phyloP scores from a whole-genome alignment of 2,329 filamentous ascomycete genomes.

The Epicoccum sorghinum region DNA sequence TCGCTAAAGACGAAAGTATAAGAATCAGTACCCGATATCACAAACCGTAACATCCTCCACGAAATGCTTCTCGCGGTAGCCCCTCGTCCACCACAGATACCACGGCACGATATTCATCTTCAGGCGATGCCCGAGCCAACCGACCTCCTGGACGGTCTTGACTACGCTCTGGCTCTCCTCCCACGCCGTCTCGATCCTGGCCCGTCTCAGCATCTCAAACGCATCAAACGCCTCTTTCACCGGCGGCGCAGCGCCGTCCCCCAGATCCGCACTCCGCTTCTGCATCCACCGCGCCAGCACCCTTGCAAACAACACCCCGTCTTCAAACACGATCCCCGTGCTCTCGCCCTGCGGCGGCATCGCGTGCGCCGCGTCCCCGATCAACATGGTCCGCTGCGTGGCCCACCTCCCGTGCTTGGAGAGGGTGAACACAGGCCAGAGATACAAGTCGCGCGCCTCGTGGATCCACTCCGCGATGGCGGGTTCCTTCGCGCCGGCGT shows the following conservation, averaged over 20 bases:
- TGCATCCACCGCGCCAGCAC: conserved; percentile 53
- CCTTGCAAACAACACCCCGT: conserved; percentile 57
- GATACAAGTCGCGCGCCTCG: conserved; percentile 51
- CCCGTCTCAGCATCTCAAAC: conserved; percentile 54
- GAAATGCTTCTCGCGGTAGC: conserved; percentile 52
- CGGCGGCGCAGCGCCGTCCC: conserved; percentile 28
- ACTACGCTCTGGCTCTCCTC: conserved; percentile 55
- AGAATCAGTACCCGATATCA: conserved; percentile 26
- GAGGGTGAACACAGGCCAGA: conserved; percentile 56
- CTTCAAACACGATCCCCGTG: conserved; percentile 60
- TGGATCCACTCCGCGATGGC: conserved; percentile 49
- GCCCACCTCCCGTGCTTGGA: conserved; percentile 53
- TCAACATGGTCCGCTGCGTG: conserved; percentile 52
- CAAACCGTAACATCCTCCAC: conserved; percentile 53
- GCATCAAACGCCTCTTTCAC: conserved; percentile 55
- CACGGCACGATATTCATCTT: conserved; percentile 55
- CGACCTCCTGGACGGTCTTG: conserved; percentile 52
- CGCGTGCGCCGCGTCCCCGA: conserved; percentile 56
- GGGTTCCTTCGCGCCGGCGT: conserved; percentile 46
- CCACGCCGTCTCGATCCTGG: conserved; percentile 54
- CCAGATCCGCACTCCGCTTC: conserved; percentile 28
- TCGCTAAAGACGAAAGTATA: not conserved
- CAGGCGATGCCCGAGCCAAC: conserved; percentile 53
- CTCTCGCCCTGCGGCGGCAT: conserved; percentile 60
- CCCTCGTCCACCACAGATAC: conserved; percentile 54